A percentile compares a stretch with the other conserved stretches of the same genome.
Evolutionary conservation across 1,284 basidiomycete genomes (phyloP).

Genomic region (Fistulina hepatica): DNA sequence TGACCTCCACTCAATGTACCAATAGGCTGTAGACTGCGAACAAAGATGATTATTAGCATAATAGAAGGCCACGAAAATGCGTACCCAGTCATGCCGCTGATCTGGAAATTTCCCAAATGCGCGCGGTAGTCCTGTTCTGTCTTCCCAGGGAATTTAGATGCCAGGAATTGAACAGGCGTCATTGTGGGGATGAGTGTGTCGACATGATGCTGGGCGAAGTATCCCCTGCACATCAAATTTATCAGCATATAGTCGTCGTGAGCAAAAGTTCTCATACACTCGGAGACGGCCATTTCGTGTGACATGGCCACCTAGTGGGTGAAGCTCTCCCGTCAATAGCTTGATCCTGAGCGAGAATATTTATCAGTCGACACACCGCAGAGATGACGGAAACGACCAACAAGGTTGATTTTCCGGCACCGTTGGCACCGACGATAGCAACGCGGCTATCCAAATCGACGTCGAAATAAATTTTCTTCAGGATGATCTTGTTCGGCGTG

Average conservation of each 20-base stretch:
- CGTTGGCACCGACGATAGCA: conserved; percentile 82
- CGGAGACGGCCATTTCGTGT: conserved; percentile 86
- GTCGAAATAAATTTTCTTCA: conserved; percentile 83
- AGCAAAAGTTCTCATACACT: conserved; percentile 39
- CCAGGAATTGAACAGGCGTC: conserved; percentile 88
- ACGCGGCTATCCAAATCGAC: conserved; percentile 84
- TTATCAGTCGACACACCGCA: conserved; percentile 8
- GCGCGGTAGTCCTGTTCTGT: conserved; percentile 93
- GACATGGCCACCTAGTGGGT: conserved; percentile 72
- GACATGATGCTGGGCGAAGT: conserved; percentile 97
- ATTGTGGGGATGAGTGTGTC: conserved; percentile 82
- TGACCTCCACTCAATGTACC: conserved; percentile 92
- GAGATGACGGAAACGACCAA: conserved; percentile 22
- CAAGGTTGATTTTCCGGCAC: conserved; percentile 74
- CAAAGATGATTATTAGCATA: conserved; percentile 2
- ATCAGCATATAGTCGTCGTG: not conserved
- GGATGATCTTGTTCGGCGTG: conserved; percentile 65
- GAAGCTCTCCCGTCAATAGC: conserved; percentile 84
- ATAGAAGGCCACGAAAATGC: conserved; percentile 12
- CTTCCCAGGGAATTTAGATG: conserved; percentile 86
- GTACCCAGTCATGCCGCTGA: conserved; percentile 90
- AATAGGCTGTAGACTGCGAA: conserved; percentile 58
- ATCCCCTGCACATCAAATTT: conserved; percentile 41
- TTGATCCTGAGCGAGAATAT: conserved; percentile 61
- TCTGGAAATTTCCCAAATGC: conserved; percentile 97